A percentile compares a stretch with the other conserved stretches of the same genome.
phyloP scores from a whole-genome alignment of 768 basidiomycete genomes.

The Macrolepiota albuminosa region DNA sequence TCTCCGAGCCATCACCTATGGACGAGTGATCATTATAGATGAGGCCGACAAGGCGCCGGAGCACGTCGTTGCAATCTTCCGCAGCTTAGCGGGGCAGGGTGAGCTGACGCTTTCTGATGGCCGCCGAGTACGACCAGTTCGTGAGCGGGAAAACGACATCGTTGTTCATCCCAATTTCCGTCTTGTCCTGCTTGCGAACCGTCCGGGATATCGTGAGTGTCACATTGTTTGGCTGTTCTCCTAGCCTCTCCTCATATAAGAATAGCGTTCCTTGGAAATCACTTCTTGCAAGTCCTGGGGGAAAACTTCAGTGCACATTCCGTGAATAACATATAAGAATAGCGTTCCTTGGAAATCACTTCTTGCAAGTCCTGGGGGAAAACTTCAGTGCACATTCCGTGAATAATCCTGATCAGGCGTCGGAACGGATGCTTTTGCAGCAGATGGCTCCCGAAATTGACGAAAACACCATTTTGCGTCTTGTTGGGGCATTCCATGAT shows the following conservation, averaged over 20 bases:
- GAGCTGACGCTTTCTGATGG: constrained; percentile 65
- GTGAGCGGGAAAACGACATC: constrained; percentile 49
- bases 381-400: constrained; percentile 65
- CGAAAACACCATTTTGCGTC: constrained; percentile 46
- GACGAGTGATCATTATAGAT: constrained; percentile 65
- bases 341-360: constrained; percentile 74
- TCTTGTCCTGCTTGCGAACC: constrained; percentile 58
- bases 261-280: constrained; percentile 68
- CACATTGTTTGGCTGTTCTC: not conserved
- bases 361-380: constrained; percentile 67
- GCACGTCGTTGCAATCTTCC: constrained; percentile 68
- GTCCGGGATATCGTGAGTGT: constrained; percentile 65
- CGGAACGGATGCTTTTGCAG: constrained; percentile 53
- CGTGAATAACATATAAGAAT: constrained; percentile 41
- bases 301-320: constrained; percentile 67
- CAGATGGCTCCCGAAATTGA: constrained; percentile 60
- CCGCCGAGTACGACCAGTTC: constrained; percentile 42
- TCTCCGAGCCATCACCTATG: constrained; percentile 54
- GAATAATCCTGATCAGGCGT: constrained; percentile 63
- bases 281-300: constrained; percentile 67
- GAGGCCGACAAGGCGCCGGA: constrained; percentile 74
- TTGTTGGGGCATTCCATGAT: constrained; percentile 64
- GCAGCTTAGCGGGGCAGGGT: constrained; percentile 60
- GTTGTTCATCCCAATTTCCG: constrained; percentile 61
- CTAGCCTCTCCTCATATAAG: not conserved